phyloP scores from a whole-genome alignment of 2,329 filamentous ascomycete species.

The Trichophyton rubrum region DNA sequence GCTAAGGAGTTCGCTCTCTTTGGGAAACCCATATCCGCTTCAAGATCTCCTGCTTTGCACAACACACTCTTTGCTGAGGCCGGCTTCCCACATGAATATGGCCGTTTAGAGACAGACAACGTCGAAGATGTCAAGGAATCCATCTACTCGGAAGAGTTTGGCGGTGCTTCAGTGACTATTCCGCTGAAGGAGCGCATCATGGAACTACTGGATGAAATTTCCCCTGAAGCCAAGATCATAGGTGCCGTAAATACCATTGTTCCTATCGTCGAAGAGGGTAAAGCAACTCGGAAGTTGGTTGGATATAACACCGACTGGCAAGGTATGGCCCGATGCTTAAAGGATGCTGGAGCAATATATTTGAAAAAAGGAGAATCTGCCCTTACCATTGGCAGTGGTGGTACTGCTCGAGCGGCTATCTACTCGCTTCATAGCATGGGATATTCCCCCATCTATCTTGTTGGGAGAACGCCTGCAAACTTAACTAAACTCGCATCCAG shows the following conservation, averaged over 20 bases:
- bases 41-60: conserved; percentile 77
- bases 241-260: conserved; percentile 94
- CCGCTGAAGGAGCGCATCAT: conserved; percentile 87
- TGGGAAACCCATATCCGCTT: conserved; percentile 69
- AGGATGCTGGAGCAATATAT: conserved; percentile 48
- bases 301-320: conserved; percentile 95
- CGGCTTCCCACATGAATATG: conserved; percentile 78
- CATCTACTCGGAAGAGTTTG: conserved; percentile 63
- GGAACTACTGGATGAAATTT: conserved; percentile 63
- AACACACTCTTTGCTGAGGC: conserved; percentile 66
- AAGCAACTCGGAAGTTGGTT: conserved; percentile 42
- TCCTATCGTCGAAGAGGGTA: conserved; percentile 32
- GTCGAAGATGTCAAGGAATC: conserved; percentile 49
- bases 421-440: conserved; percentile 75
- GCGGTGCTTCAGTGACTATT: conserved; percentile 90
- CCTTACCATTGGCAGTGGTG: conserved; percentile 81
- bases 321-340: conserved; percentile 74
- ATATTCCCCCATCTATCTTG: conserved; percentile 74
- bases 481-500: conserved; percentile 53
- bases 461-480: conserved; percentile 62
- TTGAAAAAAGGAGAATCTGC: conserved; percentile 34
- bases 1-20: conserved; percentile 74
- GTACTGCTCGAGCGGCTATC: conserved; percentile 82
- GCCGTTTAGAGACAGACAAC: conserved; percentile 58
- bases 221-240: conserved; percentile 65